Percentiles rank a stretch among this genome's conserved stretches.
Evolutionary conservation across 768 basidiomycete genomes (phyloP).

Genomic region (Glaciozyma antarctica): DNA sequence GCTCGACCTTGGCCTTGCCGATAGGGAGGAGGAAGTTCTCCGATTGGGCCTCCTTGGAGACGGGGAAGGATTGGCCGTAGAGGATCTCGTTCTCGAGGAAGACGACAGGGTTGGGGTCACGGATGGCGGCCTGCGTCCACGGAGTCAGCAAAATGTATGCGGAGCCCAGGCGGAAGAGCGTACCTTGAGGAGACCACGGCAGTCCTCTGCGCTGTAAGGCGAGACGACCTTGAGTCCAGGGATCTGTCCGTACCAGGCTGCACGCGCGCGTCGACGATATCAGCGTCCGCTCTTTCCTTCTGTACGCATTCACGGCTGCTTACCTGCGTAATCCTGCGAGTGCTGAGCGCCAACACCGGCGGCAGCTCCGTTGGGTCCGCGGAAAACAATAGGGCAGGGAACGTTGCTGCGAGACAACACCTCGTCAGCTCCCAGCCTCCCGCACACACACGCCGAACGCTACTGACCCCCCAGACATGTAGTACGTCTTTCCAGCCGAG

Average conservation of each 20-base stretch:
- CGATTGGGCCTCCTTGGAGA: conserved; percentile 89
- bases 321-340: conserved; percentile 95
- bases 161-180: conserved; percentile 10
- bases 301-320: conserved; percentile 45
- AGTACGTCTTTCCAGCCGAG: conserved; percentile 99
- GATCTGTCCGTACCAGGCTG: conserved; percentile 45
- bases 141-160: too few species aligned
- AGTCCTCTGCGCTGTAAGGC: conserved; percentile 97
- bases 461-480: conserved; percentile 97
- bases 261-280: not conserved
- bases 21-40: conserved; percentile 92
- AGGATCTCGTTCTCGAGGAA: conserved; percentile 99
- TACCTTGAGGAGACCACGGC: conserved; percentile 94
- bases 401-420: conserved; percentile 15
- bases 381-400: conserved; percentile 97
- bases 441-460: too few species aligned
- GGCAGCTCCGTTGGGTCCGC: conserved; percentile 97
- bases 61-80: conserved; percentile 94
- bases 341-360: conserved; percentile 94
- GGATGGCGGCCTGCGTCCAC: conserved; percentile 83
- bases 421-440: not conserved
- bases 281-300: not conserved
- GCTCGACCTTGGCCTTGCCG: conserved; percentile 94
- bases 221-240: conserved; percentile 96
- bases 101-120: conserved; percentile 95